These are phyloP conservation scores for Leptographium galeiforme DNA, from an alignment of 2,329 filamentous ascomycete species.

Conservation along the genomic window DNA sequence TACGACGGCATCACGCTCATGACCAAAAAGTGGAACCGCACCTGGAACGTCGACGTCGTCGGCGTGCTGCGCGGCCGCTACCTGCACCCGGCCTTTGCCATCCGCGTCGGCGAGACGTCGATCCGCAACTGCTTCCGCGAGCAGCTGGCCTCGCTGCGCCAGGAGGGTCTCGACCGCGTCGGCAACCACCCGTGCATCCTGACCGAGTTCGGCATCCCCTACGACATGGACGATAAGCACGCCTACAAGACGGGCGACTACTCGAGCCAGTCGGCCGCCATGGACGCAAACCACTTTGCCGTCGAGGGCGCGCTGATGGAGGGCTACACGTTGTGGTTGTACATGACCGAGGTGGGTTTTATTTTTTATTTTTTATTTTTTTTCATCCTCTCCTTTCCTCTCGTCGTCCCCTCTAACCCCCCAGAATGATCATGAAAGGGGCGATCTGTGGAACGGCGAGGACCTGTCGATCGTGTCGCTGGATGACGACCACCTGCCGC, in stretches of 20 bases:
- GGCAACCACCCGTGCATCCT: slow-evolving; percentile 81
- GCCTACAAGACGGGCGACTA: slow-evolving; percentile 96
- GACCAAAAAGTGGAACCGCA: slow-evolving; percentile 97
- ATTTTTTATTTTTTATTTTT: slow-evolving; percentile 1
- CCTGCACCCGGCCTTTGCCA: slow-evolving; percentile 74
- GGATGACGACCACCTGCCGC: slow-evolving; percentile 58
- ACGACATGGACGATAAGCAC: slow-evolving; percentile 95
- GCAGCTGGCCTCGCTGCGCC: slow-evolving; percentile 67
- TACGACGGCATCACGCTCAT: slow-evolving; percentile 95
- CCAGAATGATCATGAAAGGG: slow-evolving; percentile 74
- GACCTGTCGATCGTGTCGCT: slow-evolving; percentile 81
- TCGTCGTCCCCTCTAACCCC: not conserved
- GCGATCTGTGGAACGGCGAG: slow-evolving; percentile 95
- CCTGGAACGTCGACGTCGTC: slow-evolving; percentile 94
- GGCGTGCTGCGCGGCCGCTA: slow-evolving; percentile 85
- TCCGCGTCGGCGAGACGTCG: slow-evolving; percentile 84
- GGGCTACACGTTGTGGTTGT: slow-evolving; percentile 84
- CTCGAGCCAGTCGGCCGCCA: slow-evolving; percentile 76
- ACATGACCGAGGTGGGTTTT: slow-evolving; percentile 50
- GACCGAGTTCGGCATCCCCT: slow-evolving; percentile 94
- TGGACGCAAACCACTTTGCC: slow-evolving; percentile 93
- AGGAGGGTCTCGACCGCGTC: slow-evolving; percentile 80
- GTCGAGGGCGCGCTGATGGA: slow-evolving; percentile 73
- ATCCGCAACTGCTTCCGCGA: slow-evolving; percentile 89
- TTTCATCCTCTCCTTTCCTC: not conserved